Conservation (phyloP, 1,284 basidiomycete genomes). For the Xerocomus nothofagi region DNA sequence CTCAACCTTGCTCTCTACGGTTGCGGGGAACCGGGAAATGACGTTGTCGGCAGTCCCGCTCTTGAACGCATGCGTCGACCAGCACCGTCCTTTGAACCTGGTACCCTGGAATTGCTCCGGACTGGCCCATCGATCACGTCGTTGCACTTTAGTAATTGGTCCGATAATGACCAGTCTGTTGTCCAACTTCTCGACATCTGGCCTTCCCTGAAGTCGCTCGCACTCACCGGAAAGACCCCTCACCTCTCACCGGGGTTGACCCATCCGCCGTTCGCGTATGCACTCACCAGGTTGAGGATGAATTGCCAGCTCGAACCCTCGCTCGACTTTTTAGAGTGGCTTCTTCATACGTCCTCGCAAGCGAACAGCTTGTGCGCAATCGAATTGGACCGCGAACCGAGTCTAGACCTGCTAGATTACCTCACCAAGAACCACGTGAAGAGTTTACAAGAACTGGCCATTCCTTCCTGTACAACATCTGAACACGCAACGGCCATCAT, state of each 20-base stretch:
- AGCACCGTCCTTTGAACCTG: slow-evolving; percentile 55
- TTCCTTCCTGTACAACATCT: slow-evolving; percentile 53
- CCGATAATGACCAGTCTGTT: slow-evolving; percentile 57
- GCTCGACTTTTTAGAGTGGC: slow-evolving; percentile 63
- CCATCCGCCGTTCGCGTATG: slow-evolving; percentile 45
- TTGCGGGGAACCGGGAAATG: slow-evolving; percentile 45
- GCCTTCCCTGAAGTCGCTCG: slow-evolving; percentile 54
- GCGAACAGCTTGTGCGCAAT: slow-evolving; percentile 48
- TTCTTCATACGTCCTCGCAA: slow-evolving; percentile 54
- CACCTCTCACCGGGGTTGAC: slow-evolving; percentile 43
- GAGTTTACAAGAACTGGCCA: slow-evolving; percentile 51
- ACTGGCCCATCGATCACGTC: slow-evolving; percentile 54
- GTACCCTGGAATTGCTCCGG: slow-evolving; percentile 51
- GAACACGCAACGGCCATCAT: slow-evolving; percentile 48
- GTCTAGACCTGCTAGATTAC: slow-evolving; percentile 50
- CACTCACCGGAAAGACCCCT: slow-evolving; percentile 59
- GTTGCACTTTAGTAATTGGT: slow-evolving; percentile 68
- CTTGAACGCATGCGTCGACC: slow-evolving; percentile 48
- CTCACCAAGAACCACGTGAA: slow-evolving; percentile 48
- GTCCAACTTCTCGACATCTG: slow-evolving; percentile 62
- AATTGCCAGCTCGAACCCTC: slow-evolving; percentile 61
- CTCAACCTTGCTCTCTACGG: slow-evolving; percentile 62
- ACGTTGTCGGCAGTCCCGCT: slow-evolving; percentile 47
- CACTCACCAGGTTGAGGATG: slow-evolving; percentile 53
- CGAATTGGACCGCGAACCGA: slow-evolving; percentile 59